phyloP scores from a whole-genome alignment of 805 yeast species.

The Nakazawaea ambrosiae region DNA sequence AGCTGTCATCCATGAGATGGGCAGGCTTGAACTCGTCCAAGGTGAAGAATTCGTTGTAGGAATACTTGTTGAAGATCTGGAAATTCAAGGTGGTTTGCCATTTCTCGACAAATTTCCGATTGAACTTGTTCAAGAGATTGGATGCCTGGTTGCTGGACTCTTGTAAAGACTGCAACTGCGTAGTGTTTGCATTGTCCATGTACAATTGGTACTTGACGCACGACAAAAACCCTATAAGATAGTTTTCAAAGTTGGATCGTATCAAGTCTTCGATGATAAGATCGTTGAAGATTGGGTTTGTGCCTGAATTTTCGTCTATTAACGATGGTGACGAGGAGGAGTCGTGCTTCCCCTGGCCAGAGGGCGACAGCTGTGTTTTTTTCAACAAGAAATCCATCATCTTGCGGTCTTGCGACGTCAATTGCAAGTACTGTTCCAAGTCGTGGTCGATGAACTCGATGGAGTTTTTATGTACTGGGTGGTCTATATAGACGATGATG shows the following conservation, averaged over 20 bases:
- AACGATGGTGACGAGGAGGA: no score
- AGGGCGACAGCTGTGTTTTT: constrained; percentile 19
- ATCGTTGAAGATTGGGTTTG: constrained; percentile 26
- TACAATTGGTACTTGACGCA: constrained; percentile 65
- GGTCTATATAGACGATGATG: constrained; percentile 63
- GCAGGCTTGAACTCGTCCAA: constrained; percentile 44
- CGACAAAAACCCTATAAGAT: constrained; percentile 67
- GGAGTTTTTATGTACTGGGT: constrained; percentile 19
- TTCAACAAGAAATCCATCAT: constrained; percentile 58
- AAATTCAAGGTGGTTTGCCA: constrained; percentile 56
- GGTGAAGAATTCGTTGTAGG: constrained; percentile 62
- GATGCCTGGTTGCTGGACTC: constrained; percentile 10
- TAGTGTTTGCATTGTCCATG: constrained; percentile 28
- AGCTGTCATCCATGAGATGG: constrained; percentile 24
- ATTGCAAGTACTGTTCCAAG: constrained; percentile 36
- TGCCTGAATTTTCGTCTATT: neutral
- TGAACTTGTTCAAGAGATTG: constrained; percentile 29
- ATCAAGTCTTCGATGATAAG: constrained; percentile 64
- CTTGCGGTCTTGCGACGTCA: constrained; percentile 59
- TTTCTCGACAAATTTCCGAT: constrained; percentile 33
- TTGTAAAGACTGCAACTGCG: constrained; percentile 23
- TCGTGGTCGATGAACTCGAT: constrained; percentile 40
- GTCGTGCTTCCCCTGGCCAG: no score
- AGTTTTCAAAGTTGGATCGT: constrained; percentile 85
- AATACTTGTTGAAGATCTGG: constrained; percentile 42